These are phyloP conservation scores for Rubia occidens DNA, from an alignment of 305 asterid genomes.

Conservation along the genomic window DNA sequence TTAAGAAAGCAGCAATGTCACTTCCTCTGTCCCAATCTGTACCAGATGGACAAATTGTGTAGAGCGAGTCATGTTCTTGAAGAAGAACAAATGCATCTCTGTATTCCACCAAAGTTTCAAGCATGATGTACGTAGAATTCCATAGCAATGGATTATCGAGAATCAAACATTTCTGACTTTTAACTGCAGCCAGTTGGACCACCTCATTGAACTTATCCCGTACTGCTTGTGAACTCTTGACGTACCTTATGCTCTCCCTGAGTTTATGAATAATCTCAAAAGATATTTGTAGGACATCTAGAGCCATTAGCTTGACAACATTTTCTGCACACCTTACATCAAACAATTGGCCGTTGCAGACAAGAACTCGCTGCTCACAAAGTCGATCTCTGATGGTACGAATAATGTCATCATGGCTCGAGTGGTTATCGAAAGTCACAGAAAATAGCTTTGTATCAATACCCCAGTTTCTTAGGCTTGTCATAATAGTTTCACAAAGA, in stretches of 20 bases:
- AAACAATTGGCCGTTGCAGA: slow-evolving; percentile 81
- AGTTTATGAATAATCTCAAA: slow-evolving; percentile 52
- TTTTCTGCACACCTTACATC: slow-evolving; percentile 81
- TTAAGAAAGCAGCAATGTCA: slow-evolving; percentile 57
- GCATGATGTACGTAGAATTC: slow-evolving; percentile 80
- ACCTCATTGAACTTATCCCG: slow-evolving; percentile 71
- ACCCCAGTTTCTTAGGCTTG: slow-evolving; percentile 66
- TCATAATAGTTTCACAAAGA: slow-evolving; percentile 23
- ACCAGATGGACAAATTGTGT: slow-evolving; percentile 44
- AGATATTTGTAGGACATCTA: slow-evolving; percentile 58
- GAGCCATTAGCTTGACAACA: slow-evolving; percentile 67
- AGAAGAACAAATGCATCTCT: slow-evolving; percentile 60
- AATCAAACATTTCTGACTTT: slow-evolving; percentile 39
- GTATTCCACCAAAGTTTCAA: slow-evolving; percentile 68
- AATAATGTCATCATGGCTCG: slow-evolving; percentile 51
- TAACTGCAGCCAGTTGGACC: slow-evolving; percentile 49
- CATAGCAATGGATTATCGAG: slow-evolving; percentile 56
- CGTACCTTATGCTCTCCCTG: slow-evolving; percentile 56
- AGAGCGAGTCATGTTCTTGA: slow-evolving; percentile 62
- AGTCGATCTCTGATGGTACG: slow-evolving; percentile 61
- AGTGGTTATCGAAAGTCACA: slow-evolving; percentile 54
- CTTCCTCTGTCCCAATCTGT: slow-evolving; percentile 73
- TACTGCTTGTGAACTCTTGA: slow-evolving; percentile 49
- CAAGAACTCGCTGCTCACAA: slow-evolving; percentile 64
- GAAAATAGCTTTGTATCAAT: slow-evolving; percentile 82